Conservation (phyloP, 116 monocot genomes). For the Zostera marina region DNA sequence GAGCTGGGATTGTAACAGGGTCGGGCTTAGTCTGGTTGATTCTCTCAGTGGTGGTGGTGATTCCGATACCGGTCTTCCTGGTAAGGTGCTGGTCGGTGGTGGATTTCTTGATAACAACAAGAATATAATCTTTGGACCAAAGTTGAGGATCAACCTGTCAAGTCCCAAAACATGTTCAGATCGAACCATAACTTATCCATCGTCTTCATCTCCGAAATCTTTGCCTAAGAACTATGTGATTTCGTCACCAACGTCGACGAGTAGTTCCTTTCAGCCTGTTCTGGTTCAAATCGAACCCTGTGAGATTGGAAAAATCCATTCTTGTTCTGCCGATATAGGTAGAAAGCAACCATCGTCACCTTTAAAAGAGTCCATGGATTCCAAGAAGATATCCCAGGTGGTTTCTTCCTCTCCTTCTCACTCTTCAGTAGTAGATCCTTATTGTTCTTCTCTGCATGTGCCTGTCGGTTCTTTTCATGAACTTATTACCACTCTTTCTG, state of each 20-base stretch:
- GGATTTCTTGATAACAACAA: conserved; percentile 8
- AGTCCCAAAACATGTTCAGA: conserved; percentile 9
- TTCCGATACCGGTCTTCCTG: conserved; percentile 12
- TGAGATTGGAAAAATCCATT: conserved; percentile 22
- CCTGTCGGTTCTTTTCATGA: conserved; percentile 14
- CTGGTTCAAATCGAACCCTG: conserved; percentile 7
- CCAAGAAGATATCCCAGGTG: conserved; percentile 14
- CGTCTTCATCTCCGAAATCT: conserved; percentile 21
- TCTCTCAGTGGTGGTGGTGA: conserved; percentile 39
- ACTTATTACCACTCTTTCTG: conserved; percentile 37
- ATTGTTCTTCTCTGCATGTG: conserved; percentile 18
- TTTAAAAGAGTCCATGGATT: neutral
- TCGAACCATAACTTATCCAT: neutral
- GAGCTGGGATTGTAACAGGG: conserved; percentile 56
- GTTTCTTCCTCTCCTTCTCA: conserved; percentile 3
- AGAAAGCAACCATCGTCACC: conserved; percentile 2
- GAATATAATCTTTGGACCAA: conserved; percentile 34
- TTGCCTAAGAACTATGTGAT: conserved; percentile 20
- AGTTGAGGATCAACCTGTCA: conserved; percentile 34
- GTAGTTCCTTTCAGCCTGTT: neutral
- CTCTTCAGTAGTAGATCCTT: neutral
- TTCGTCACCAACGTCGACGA: conserved; percentile 1
- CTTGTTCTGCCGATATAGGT: conserved; percentile 26
- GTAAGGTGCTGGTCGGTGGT: conserved; percentile 1
- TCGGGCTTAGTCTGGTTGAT: conserved; percentile 66